Conservation (phyloP, 106 monocot genomes). For the Apostasia ramifera region DNA sequence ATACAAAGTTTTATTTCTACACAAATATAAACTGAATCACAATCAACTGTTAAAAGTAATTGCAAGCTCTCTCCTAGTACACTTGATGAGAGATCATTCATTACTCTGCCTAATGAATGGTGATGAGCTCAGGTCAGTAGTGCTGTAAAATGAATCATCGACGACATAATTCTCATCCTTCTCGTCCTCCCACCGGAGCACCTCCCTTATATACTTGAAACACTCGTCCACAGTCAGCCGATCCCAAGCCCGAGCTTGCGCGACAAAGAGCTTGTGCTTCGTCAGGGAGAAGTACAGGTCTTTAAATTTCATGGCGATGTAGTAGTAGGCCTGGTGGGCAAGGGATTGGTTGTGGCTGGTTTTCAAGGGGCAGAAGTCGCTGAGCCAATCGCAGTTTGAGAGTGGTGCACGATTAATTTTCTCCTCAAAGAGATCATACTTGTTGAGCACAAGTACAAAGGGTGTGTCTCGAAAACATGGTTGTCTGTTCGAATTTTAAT, state of each 20-base stretch:
- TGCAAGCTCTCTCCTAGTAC: too few relatives aligned
- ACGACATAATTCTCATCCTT: constrained; percentile 47
- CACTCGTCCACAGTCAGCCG: constrained; percentile 59
- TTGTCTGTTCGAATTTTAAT: constrained; percentile 39
- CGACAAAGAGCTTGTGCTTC: constrained; percentile 67
- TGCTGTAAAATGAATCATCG: constrained; percentile 79
- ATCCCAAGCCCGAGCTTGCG: constrained; percentile 64
- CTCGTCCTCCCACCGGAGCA: constrained; percentile 81
- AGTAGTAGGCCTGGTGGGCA: constrained; percentile 82
- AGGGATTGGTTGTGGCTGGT: constrained; percentile 53
- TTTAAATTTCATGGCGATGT: constrained; percentile 84
- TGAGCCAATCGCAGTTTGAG: constrained; percentile 72
- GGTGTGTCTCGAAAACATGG: constrained; percentile 71
- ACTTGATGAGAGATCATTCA: too few relatives aligned
- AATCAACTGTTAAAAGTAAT: too few relatives aligned
- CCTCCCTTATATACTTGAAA: constrained; percentile 87
- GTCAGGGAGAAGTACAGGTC: constrained; percentile 62
- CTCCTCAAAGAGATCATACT: constrained; percentile 86
- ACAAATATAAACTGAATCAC: too few relatives aligned
- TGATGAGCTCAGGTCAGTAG: constrained; percentile 70
- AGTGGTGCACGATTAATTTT: constrained; percentile 48
- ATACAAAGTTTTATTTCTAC: too few relatives aligned
- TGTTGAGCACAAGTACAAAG: constrained; percentile 81
- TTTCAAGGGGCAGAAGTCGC: constrained; percentile 65
- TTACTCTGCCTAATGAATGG: constrained; percentile 38